phyloP scores from a whole-genome alignment of 1,139 yeast species.

The Wickerhamiella infanticola region DNA sequence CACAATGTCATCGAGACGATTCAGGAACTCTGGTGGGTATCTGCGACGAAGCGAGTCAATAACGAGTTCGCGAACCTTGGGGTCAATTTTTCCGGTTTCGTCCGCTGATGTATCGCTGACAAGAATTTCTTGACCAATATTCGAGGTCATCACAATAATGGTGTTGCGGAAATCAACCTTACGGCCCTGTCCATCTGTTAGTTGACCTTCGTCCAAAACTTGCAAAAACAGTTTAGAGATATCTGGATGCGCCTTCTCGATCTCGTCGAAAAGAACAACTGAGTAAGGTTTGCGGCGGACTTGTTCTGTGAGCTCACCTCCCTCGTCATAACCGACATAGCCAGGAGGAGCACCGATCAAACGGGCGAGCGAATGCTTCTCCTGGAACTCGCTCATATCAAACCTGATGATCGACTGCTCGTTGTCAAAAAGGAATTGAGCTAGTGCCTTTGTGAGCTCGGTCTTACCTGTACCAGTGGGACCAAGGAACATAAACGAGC shows the following conservation, averaged over 20 bases:
- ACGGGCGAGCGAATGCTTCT: conserved; percentile 76
- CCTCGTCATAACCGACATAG: conserved; percentile 86
- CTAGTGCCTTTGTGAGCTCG: conserved; percentile 79
- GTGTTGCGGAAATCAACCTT: conserved; percentile 89
- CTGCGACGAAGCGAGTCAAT: conserved; percentile 48
- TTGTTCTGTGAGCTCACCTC: conserved; percentile 91
- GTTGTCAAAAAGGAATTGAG: conserved; percentile 82
- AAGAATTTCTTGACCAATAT: conserved; percentile 84
- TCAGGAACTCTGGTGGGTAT: conserved; percentile 90
- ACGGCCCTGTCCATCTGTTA: conserved; percentile 90
- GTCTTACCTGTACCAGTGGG: conserved; percentile 99
- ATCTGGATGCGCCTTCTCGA: conserved; percentile 94
- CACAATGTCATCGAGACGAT: conserved; percentile 79
- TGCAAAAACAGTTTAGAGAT: conserved; percentile 76
- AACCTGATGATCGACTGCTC: conserved; percentile 74
- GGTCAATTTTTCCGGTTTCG: conserved; percentile 34
- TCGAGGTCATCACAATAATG: conserved; percentile 92
- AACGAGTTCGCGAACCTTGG: conserved; percentile 39
- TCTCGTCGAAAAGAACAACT: conserved; percentile 84
- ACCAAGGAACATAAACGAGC: conserved; percentile 88
- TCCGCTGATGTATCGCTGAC: conserved; percentile 40
- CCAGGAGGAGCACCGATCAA: conserved; percentile 98
- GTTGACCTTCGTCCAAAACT: conserved; percentile 85
- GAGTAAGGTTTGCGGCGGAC: conserved; percentile 90
- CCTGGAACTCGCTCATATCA: conserved; percentile 97